phyloP scores from a whole-genome alignment of 2,329 filamentous ascomycete species.

The Raffaelea arxii region DNA sequence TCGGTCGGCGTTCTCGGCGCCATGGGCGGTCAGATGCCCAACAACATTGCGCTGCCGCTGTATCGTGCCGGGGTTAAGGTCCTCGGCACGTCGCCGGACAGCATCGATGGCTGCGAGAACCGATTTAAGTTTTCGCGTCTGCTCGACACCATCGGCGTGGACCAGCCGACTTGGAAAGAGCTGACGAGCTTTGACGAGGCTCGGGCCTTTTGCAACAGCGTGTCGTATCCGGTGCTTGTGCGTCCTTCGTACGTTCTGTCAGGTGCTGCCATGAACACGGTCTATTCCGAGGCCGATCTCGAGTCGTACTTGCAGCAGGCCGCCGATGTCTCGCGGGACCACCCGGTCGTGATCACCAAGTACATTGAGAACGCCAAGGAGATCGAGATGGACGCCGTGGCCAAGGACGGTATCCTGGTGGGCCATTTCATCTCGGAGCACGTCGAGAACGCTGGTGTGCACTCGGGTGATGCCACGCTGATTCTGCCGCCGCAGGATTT shows the following conservation, averaged over 20 bases:
- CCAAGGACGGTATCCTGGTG: constrained; percentile 77
- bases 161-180: constrained; percentile 97
- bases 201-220: constrained; percentile 73
- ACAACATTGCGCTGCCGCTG: constrained; percentile 90
- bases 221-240: constrained; percentile 88
- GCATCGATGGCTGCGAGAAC: constrained; percentile 98
- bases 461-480: constrained; percentile 93
- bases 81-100: constrained; percentile 91
- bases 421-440: constrained; percentile 98
- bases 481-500: constrained; percentile 93
- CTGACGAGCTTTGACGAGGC: constrained; percentile 91
- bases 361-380: constrained; percentile 99
- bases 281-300: constrained; percentile 90
- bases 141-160: constrained; percentile 87
- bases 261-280: constrained; percentile 97
- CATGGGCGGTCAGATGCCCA: constrained; percentile 95
- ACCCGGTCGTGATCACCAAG: constrained; percentile 97
- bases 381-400: constrained; percentile 98
- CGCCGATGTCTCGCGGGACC: constrained; percentile 83
- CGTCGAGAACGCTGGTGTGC: constrained; percentile 96
- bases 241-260: constrained; percentile 95
- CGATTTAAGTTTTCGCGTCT: constrained; percentile 98
- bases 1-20: constrained; percentile 81
- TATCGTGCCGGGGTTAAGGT: constrained; percentile 86
- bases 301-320: constrained; percentile 84